Base-by-base conservation (phyloP, 768 basidiomycete species). In the Inosperma sp. region DNA sequence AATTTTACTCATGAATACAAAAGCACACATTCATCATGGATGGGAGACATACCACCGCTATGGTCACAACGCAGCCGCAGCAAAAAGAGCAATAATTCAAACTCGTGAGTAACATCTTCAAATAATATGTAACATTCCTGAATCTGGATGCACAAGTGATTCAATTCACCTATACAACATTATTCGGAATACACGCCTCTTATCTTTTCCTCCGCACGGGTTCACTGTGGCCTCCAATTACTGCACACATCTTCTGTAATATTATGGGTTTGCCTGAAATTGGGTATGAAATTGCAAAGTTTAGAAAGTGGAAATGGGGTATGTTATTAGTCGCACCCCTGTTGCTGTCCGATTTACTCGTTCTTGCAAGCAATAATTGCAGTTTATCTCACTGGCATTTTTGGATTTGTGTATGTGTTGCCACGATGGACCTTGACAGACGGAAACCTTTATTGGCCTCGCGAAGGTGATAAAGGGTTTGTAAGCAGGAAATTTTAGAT, bases 21-120 rank as follows among this genome's bases (percentile, higher is more conserved):
- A 56, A 93, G 95, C 96, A 2, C 96, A 99, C 62, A 69, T 83
- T 1, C 96, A 99, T 60, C 96, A 98, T 59, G 92, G 85, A 12
- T 89, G 83, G 79, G 96, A 98, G 52, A 79, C 74, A 0, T 99
- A 81, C 64, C 81, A 83, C 52, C 80, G 79, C 12, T 79, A 80
- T 51, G 95, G 95, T 1, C 71, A 84, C 26, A 91, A 78, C 1
- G 41, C 54, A 7, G 62, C 65, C n/a, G 93, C 93, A 0, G 69
- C 84, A 3, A 72, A 81, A 49, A 76, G 71, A 12, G 90, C 94
- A 0, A 50, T 77, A 10, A 54, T 86, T 14, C 68, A 70, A 27
- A 76, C 72, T 34, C 48, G 90, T 90, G 60, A 31, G 82, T 65
- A n/a, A 17, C 26, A 19, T 22, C 17, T 17, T 9, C 21, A 29